Evolutionary conservation across 305 asterid species (phyloP).

Genomic region (Fraxinus dipetala): DNA sequence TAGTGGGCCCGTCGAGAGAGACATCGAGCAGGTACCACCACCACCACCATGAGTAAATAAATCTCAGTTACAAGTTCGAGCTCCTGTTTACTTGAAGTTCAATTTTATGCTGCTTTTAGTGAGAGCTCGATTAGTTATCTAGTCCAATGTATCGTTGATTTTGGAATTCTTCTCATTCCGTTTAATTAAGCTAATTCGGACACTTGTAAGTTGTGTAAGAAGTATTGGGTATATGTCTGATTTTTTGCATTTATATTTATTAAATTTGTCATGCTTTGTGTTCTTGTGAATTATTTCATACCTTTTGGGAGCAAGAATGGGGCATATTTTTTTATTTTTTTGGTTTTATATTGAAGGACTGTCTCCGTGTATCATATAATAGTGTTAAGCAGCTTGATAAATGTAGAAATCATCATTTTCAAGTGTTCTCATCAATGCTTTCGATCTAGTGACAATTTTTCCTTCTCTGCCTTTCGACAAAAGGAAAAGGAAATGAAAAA

Average conservation of each 20-base stretch:
- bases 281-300: not conserved
- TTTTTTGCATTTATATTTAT: not conserved
- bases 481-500: not conserved
- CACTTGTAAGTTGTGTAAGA: slow-evolving; percentile 1
- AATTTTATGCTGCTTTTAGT: not conserved
- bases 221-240: not conserved
- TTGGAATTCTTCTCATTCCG: slow-evolving; percentile 6
- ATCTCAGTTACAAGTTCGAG: not conserved
- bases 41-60: not conserved
- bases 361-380: not conserved
- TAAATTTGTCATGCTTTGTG: not conserved
- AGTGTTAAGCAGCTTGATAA: not conserved
- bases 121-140: not conserved
- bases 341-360: not conserved
- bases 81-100: not conserved
- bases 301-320: not conserved
- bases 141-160: not conserved
- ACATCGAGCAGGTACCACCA: slow-evolving; percentile 46
- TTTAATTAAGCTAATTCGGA: slow-evolving; percentile 17
- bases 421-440: not conserved
- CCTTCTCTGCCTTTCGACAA: not conserved
- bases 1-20: slow-evolving; percentile 53
- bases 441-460: not conserved
- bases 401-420: slow-evolving; percentile 8
- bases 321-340: not conserved